These are phyloP conservation scores for Pseudogymnoascus sp. DNA, from an alignment of 2,329 filamentous ascomycete species.

Conservation along the genomic window DNA sequence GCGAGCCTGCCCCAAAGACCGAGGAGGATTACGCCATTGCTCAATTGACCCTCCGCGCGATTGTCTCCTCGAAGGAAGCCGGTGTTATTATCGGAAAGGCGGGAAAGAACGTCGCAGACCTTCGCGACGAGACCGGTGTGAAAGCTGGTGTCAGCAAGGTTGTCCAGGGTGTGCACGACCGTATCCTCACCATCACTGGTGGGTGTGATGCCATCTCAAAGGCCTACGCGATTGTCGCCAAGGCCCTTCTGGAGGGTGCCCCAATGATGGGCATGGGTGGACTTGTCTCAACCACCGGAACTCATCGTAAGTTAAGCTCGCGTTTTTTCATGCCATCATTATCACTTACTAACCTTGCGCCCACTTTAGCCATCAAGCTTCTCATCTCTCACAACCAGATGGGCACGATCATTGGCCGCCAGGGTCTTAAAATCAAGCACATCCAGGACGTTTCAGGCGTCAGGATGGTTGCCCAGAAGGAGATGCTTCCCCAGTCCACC, in stretches of 20 bases:
- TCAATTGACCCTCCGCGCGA: conserved; percentile 88
- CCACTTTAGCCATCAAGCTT: conserved; percentile 72
- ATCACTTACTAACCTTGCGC: conserved; percentile 5
- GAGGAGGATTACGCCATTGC: conserved; percentile 94
- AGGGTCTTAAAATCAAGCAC: conserved; percentile 98
- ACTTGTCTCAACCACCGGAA: conserved; percentile 76
- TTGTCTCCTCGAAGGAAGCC: conserved; percentile 97
- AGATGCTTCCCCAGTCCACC: conserved; percentile 98
- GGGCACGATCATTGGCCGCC: conserved; percentile 96
- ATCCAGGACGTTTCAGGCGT: conserved; percentile 96
- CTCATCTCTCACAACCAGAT: conserved; percentile 99
- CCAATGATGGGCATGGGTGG: conserved; percentile 96
- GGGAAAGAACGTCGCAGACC: conserved; percentile 94
- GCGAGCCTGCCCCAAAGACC: conserved; percentile 75
- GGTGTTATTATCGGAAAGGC: conserved; percentile 98
- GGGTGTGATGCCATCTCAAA: conserved; percentile 80
- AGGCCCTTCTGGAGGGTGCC: conserved; percentile 83
- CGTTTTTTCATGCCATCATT: conserved; percentile 15
- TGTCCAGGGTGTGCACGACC: conserved; percentile 92
- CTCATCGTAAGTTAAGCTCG: conserved; percentile 68
- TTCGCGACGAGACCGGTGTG: conserved; percentile 94
- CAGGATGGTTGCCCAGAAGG: conserved; percentile 98
- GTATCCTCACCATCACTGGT: conserved; percentile 91
- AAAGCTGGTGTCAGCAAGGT: conserved; percentile 99
- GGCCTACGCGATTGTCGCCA: conserved; percentile 88